Evolutionary conservation across 208 protist species (phyloP), one percentile per base, ranked within the genome.

Genomic region (Trichomonas vaginalis): DNA sequence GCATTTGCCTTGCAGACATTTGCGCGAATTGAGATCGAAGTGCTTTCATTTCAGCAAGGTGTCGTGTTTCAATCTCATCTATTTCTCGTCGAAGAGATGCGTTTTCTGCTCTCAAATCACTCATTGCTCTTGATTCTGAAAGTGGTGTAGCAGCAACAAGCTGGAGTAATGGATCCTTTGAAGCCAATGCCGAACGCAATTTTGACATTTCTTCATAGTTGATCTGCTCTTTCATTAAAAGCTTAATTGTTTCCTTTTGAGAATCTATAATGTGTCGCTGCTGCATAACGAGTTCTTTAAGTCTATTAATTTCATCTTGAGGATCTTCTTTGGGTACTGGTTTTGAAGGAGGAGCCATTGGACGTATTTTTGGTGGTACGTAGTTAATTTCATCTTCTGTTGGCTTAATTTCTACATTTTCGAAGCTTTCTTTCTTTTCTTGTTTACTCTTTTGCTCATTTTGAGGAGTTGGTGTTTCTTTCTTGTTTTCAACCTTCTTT

Each of bases 211-310:
- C 86, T 92, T 92, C 86, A 47, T 92, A 45, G 17, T 42, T 48
- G 15, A 92, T 45, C 6, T 42, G 40, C 56, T 92, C 86, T 48
- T 92, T 92, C 86, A 92, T 92, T 21, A 92, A 15, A 56, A 92
- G 45, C 23, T 45, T 42, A n/a, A 92, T 92, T 35, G 86, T 92
- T 92, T 92, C 86, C 56, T 92, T 92, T 51, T 92, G 86, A 39
- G 42, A 48, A 35, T 92, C 86, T 35, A 92, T 92, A 0, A 92
- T 42, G 6, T 42, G 42, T 92, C 86, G 48, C 46, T 92, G 86
- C 37, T 92, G 40, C 42, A 42, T 42, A 35, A 92, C 45, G 6
- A 92, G 27, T 51, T 92, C 46, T 40, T n/a, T 23, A 0, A 92
- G 42, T 48, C 45, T 0, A n/a, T 92, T 45, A 51, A 92, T 92